These are phyloP conservation scores for Saccharum officinarum DNA, from an alignment of 176 grass and related monocot species.

Conservation along the genomic window DNA sequence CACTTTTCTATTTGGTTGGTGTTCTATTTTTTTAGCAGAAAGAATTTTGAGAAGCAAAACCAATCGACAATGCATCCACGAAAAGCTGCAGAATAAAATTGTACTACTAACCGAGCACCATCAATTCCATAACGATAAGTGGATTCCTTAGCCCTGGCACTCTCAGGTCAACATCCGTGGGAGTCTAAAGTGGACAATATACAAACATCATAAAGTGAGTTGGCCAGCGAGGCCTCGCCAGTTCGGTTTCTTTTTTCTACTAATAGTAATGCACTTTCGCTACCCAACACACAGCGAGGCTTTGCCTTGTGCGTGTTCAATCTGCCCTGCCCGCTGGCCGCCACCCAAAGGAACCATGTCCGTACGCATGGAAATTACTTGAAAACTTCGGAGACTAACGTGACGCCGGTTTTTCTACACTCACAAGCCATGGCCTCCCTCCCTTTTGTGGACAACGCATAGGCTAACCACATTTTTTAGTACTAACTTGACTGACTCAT, in stretches of 20 bases:
- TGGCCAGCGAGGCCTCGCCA: constrained; percentile 23
- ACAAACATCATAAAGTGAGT: constrained; percentile 19
- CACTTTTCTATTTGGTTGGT: no score
- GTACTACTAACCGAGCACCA: not conserved
- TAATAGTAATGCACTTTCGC: not conserved
- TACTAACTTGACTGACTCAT: constrained; percentile 12
- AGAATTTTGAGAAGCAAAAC: not conserved
- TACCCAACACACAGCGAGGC: constrained; percentile 3
- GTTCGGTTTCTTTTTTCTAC: not conserved
- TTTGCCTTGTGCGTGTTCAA: constrained; percentile 19
- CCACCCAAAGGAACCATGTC: not conserved
- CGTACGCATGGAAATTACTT: constrained; percentile 12
- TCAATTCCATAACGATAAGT: not conserved
- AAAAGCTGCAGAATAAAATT: not conserved
- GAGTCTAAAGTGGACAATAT: not conserved
- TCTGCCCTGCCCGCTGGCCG: not conserved
- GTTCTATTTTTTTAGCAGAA: not conserved
- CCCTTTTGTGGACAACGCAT: constrained; percentile 33
- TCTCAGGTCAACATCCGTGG: not conserved
- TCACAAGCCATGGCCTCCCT: not conserved
- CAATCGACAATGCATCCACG: not conserved
- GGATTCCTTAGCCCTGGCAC: not conserved
- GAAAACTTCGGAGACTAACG: no score
- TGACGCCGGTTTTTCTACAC: constrained; percentile 18
- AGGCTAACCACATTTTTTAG: not conserved